Conservation (phyloP, 1,284 basidiomycete species). For the Inonotus obliquus region DNA sequence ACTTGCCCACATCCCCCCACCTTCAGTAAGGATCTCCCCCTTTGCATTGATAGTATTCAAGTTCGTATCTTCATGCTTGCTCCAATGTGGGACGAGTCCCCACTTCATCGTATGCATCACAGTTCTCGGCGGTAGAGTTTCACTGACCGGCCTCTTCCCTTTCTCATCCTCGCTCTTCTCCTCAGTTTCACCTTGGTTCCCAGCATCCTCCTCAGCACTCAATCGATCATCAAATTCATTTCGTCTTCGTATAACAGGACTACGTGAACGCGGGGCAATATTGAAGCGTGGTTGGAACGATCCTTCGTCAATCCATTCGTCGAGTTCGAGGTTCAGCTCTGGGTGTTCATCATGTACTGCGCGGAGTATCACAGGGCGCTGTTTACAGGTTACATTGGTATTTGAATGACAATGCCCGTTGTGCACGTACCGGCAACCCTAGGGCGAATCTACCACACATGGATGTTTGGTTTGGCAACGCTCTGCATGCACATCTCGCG, state of each 20-base stretch:
- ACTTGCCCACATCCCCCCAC: slow-evolving; percentile 75
- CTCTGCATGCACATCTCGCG: background rate
- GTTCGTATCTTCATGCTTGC: slow-evolving; percentile 64
- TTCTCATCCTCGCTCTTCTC: background rate
- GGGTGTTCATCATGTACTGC: slow-evolving; percentile 31
- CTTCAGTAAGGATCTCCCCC: slow-evolving; percentile 74
- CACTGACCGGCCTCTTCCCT: background rate
- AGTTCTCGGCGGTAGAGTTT: too few relatives aligned
- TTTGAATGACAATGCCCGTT: background rate
- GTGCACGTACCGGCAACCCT: slow-evolving; percentile 10
- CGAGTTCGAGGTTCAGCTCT: slow-evolving; percentile 39
- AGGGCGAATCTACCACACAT: slow-evolving; percentile 18
- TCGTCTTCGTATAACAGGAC: slow-evolving; percentile 56
- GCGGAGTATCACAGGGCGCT: slow-evolving; percentile 38
- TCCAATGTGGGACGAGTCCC: slow-evolving; percentile 87
- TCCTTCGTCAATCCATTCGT: slow-evolving; percentile 60
- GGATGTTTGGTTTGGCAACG: background rate
- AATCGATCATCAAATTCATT: slow-evolving; percentile 17
- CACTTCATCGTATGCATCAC: slow-evolving; percentile 80
- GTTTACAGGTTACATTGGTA: background rate
- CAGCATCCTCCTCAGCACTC: background rate
- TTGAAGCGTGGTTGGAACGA: slow-evolving; percentile 58
- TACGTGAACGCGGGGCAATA: slow-evolving; percentile 65
- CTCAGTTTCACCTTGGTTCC: background rate
- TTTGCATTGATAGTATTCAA: slow-evolving; percentile 89